Percentiles rank a stretch among this genome's conserved stretches.
Conservation (phyloP, 352 stramenopile genomes). For the Phytophthora tubulina region DNA sequence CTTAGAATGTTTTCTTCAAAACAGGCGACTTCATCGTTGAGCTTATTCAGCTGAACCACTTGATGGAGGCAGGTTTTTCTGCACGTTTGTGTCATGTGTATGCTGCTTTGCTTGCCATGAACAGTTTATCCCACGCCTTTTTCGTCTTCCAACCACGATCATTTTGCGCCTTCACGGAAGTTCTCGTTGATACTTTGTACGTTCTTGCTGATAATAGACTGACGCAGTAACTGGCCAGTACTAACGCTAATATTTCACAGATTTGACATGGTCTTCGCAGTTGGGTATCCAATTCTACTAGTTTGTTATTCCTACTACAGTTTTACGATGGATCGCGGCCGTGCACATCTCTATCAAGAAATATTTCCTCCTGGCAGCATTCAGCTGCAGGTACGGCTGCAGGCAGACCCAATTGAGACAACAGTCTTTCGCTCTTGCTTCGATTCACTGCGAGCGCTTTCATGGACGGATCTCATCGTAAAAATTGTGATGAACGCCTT, state of each 20-base stretch:
- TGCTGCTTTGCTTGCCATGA: conserved; percentile 16
- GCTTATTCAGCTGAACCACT: conserved; percentile 5
- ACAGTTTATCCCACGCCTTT: conserved; percentile 2
- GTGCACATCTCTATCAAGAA: conserved; percentile 13
- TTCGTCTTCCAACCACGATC: conserved; percentile 14
- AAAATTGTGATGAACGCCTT: conserved; percentile 26
- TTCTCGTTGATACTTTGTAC: conserved; percentile 29
- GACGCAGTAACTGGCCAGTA: too few species aligned
- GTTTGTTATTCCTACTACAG: conserved; percentile 13
- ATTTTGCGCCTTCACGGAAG: conserved; percentile 20
- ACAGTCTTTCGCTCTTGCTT: conserved; percentile 30
- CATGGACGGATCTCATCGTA: conserved; percentile 9
- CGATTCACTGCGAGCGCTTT: conserved; percentile 29
- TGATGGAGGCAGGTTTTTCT: conserved; percentile 24
- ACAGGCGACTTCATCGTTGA: neutral
- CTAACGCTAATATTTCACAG: neutral
- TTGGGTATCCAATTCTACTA: conserved; percentile 21
- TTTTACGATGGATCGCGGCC: conserved; percentile 19
- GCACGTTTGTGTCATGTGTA: conserved; percentile 19
- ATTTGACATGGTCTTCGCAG: conserved; percentile 30
- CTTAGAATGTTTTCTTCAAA: too few species aligned
- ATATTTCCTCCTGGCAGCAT: conserved; percentile 13
- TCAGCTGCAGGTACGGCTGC: conserved; percentile 12
- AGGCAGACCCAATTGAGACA: conserved; percentile 14
- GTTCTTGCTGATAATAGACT: neutral